Base-by-base conservation (phyloP, 2,329 filamentous ascomycete genomes). In the Ophiosphaerella korrae region DNA sequence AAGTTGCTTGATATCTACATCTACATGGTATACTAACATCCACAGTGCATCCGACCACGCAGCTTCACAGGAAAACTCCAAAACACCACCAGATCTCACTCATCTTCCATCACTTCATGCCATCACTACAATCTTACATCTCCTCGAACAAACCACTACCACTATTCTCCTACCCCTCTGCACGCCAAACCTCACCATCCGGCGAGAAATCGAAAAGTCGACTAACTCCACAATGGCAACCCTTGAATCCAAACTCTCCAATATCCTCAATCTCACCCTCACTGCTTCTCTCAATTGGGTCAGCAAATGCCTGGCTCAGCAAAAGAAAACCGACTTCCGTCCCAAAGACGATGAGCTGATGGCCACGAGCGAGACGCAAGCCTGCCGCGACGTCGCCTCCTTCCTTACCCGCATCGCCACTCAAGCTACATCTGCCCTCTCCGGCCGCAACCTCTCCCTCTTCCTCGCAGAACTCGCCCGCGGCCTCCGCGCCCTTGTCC, bases 131-230 rank as follows among this genome's bases (percentile, higher is more conserved):
- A 93, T 97, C 57, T 88, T 94, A 7, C 92, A 93, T 70, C 84
- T 99, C 62, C 95, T 97, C 85, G 88, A 93, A 62, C 90, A 91
- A 55, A 96, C 94, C 64, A 92, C 96, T 61, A 87, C 88, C 52
- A 92, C 92, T 3, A 90, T 97, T 13, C 85, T 99, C 18, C 88
- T 97, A 59, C 91, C 92, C 9, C 84, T 99, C 7, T 92, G 93
- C 18, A 87, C 93, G 50, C 86, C 88, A 47, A 97, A 95, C 74
- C 88, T 95, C 16, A 97, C 92, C 1, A 91, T 96, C 46, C 87
- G 91, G 38, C 86, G 91, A 53, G 91, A 89, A 68, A 93, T 97
- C 84, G 90, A 95, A 67, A 91, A 92, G 58, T 87, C 90, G 63
- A 88, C 88, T 26, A 88, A 85, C 56, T 75, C 82, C 55, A 88